Conservation (phyloP, 495 filamentous ascomycete genomes). For the Terfezia claveryi region DNA sequence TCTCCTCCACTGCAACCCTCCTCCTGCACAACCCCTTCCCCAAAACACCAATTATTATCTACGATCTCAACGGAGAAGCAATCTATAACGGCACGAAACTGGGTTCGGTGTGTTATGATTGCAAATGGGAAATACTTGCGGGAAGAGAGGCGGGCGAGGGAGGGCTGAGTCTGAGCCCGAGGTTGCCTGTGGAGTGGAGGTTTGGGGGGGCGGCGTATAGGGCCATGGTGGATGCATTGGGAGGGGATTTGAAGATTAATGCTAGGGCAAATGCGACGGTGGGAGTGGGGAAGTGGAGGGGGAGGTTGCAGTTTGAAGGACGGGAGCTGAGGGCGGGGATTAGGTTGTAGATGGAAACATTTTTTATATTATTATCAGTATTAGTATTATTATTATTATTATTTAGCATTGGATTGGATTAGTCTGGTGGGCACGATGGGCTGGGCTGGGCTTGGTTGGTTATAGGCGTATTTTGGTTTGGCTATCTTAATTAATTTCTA, state of each 20-base stretch:
- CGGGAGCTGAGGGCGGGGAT: background rate
- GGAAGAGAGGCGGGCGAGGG: slow-evolving; percentile 40
- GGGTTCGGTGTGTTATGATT: slow-evolving; percentile 49
- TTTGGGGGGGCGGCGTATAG: slow-evolving; percentile 62
- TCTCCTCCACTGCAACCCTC: slow-evolving; percentile 72
- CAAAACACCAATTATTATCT: slow-evolving; percentile 48
- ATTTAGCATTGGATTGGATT: too few relatives aligned
- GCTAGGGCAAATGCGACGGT: slow-evolving; percentile 52
- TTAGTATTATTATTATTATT: too few relatives aligned
- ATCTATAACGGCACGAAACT: slow-evolving; percentile 62
- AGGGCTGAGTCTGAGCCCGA: slow-evolving; percentile 32
- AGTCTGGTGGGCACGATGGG: too few relatives aligned
- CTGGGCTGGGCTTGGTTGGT: too few relatives aligned
- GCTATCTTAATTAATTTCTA: too few relatives aligned
- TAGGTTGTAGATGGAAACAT: background rate
- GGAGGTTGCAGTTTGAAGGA: slow-evolving; percentile 25
- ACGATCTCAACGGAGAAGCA: slow-evolving; percentile 60
- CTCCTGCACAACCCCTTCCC: slow-evolving; percentile 56
- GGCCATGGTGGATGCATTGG: slow-evolving; percentile 59
- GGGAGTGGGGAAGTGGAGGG: slow-evolving; percentile 45
- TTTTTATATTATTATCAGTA: too few relatives aligned
- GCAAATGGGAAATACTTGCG: slow-evolving; percentile 40
- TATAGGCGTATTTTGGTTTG: too few relatives aligned
- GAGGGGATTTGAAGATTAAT: slow-evolving; percentile 54
- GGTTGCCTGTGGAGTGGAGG: slow-evolving; percentile 59